Percentiles rank a stretch among this genome's conserved stretches.
phyloP scores from a whole-genome alignment of 768 basidiomycete genomes.

The Naganishia onofrii region DNA sequence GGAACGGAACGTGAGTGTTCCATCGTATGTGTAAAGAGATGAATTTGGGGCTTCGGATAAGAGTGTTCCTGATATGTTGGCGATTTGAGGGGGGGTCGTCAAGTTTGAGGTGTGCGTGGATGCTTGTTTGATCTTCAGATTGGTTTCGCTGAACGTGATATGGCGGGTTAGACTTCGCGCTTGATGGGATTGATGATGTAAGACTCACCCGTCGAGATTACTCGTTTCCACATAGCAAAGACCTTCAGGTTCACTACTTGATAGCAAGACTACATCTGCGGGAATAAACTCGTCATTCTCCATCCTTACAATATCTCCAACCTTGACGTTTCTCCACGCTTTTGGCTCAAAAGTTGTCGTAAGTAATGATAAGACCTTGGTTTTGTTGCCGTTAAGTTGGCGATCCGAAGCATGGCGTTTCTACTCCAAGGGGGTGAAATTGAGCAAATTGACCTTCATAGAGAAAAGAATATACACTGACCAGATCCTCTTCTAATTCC shows the following conservation, averaged over 20 bases:
- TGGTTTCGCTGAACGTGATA: slow-evolving; percentile 72
- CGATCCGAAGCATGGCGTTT: slow-evolving; percentile 96
- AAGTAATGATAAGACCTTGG: slow-evolving; percentile 69
- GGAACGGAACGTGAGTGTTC: slow-evolving; percentile 59
- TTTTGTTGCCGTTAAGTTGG: slow-evolving; percentile 78
- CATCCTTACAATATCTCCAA: slow-evolving; percentile 87
- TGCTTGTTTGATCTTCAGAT: slow-evolving; percentile 97
- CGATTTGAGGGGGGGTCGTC: slow-evolving; percentile 72
- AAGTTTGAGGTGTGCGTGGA: slow-evolving; percentile 74
- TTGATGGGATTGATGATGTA: no score
- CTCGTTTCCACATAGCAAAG: slow-evolving; percentile 97
- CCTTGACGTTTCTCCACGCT: slow-evolving; percentile 83
- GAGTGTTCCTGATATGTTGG: slow-evolving; percentile 72
- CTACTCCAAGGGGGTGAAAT: slow-evolving; percentile 24
- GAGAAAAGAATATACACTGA: slow-evolving; percentile 53
- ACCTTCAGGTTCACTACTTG: slow-evolving; percentile 92
- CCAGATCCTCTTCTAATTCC: slow-evolving; percentile 90
- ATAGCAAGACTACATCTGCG: slow-evolving; percentile 82
- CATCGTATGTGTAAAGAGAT: slow-evolving; percentile 91
- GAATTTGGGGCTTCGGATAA: slow-evolving; percentile 97
- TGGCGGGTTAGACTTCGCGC: neutral
- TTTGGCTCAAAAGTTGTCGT: slow-evolving; percentile 61
- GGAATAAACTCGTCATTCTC: slow-evolving; percentile 93
- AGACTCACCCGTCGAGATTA: slow-evolving; percentile 89
- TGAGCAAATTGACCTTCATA: neutral